Evolutionary conservation across 176 grass and related monocot genomes (phyloP), one percentile per base, ranked within the genome.

Genomic region (Otatea glauca): DNA sequence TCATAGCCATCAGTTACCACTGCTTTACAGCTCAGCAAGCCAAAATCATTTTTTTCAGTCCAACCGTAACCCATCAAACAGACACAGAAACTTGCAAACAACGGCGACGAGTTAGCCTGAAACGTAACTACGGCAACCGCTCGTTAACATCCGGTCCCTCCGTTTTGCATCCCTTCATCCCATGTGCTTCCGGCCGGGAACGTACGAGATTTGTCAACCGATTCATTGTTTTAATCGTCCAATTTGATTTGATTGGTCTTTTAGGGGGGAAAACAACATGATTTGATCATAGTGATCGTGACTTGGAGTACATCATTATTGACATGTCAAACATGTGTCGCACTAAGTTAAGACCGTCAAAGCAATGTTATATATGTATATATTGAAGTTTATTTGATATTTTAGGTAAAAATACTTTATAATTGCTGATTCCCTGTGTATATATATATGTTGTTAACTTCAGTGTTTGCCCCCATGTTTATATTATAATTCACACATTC

Each of bases 331-430:
- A 62, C 41, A 51, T 62, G 41, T 90, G 68, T 60, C 80, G 49
- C 74, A 4, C 74, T 74, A 79, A 68, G 74, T 4, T 48, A 73
- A 65, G 84, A 74, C 49, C 79, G 67, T 60, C 79, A 50, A 81
- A 50, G 49, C 38, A 37, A 37, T 37, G 35, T 37, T 37, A 37
- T 37, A 37, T 37, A 37, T 37, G 35, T 37, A 37, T 37, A 37
- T 37, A 37, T 41, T 41, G 39, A 41, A 41, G 39, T 41, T 41
- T 41, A 41, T 41, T 41, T 41, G 5, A 41, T 41, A 41, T 41
- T 41, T 41, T 41, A 41, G 39, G 1, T 41, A 5, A 41, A 41
- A 41, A 41, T 7, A 41, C 7, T 41, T 41, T 41, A 7, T 41
- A 41, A 6, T 41, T 41, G 5, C 39, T 7, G 39, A 41, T 41